phyloP scores from a whole-genome alignment of 1,139 yeast species.

The Candida sanyaensis region DNA sequence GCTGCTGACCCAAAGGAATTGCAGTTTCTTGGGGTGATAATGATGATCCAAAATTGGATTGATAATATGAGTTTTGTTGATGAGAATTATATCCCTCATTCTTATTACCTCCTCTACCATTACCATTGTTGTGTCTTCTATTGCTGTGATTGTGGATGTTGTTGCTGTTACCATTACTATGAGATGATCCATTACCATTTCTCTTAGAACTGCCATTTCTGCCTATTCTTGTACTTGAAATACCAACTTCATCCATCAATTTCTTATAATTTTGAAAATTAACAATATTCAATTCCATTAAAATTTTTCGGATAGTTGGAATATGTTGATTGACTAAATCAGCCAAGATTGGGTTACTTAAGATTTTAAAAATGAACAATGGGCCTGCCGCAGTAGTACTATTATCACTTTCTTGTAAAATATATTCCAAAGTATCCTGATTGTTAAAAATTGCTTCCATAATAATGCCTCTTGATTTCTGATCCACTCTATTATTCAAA shows the following conservation, averaged over 20 bases:
- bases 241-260: constrained; percentile 90
- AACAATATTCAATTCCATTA: constrained; percentile 56
- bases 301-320: constrained; percentile 57
- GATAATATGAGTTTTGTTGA: constrained; percentile 7
- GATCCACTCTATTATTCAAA: constrained; percentile 68
- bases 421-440: constrained; percentile 26
- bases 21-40: constrained; percentile 4
- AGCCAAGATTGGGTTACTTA: constrained; percentile 60
- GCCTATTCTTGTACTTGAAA: constrained; percentile 42
- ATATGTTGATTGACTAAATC: constrained; percentile 16
- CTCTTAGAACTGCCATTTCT: constrained; percentile 23
- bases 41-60: background rate
- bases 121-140: constrained; percentile 1
- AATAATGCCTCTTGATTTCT: constrained; percentile 59
- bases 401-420: constrained; percentile 19
- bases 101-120: constrained; percentile 3
- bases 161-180: background rate
- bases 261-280: constrained; percentile 79
- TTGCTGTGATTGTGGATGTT: constrained; percentile 1
- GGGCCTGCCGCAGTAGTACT: constrained; percentile 65
- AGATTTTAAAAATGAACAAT: constrained; percentile 76
- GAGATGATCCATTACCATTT: constrained; percentile 4
- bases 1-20: constrained; percentile 1
- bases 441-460: constrained; percentile 67
- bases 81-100: constrained; percentile 5